Evolutionary conservation across 805 yeast species (phyloP).

Genomic region (Teunomyces pallodes): DNA sequence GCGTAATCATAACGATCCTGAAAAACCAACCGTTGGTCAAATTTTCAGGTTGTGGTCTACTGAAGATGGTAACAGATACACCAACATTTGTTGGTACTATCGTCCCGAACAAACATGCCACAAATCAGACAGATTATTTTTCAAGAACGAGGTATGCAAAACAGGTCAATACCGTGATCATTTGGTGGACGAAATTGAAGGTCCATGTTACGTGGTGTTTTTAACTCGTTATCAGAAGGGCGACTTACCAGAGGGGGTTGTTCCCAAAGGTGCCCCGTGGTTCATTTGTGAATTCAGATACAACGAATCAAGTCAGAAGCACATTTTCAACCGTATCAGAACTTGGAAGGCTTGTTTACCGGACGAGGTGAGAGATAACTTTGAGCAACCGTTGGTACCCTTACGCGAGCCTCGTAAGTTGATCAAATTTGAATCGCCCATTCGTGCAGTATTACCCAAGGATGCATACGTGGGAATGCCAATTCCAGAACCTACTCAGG

Average conservation of each 20-base stretch:
- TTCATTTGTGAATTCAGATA: conserved; percentile 94
- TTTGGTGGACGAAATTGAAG: conserved; percentile 79
- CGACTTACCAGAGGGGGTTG: conserved; percentile 64
- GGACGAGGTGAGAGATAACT: conserved; percentile 85
- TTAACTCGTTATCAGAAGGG: conserved; percentile 94
- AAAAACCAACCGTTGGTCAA: conserved; percentile 91
- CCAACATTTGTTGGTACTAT: conserved; percentile 96
- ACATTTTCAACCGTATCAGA: conserved; percentile 88
- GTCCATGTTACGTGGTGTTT: conserved; percentile 92
- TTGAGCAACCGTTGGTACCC: conserved; percentile 73
- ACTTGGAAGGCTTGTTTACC: conserved; percentile 99
- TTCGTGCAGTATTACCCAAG: conserved; percentile 71
- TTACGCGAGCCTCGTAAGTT: conserved; percentile 63
- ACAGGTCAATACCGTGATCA: conserved; percentile 97
- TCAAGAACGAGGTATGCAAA: conserved; percentile 92
- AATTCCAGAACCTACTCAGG: conserved; percentile 78
- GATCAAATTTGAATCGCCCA: conserved; percentile 80
- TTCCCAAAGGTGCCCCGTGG: conserved; percentile 75
- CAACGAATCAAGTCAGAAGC: conserved; percentile 69
- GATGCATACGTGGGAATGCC: conserved; percentile 72
- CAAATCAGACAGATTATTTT: conserved; percentile 82
- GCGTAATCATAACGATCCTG: conserved; percentile 81
- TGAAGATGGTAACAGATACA: conserved; percentile 80
- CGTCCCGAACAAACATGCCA: conserved; percentile 98
- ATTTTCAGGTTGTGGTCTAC: conserved; percentile 88